Evolutionary conservation across 441 rosid species (phyloP).

Genomic region (Euphorbia corollata): DNA sequence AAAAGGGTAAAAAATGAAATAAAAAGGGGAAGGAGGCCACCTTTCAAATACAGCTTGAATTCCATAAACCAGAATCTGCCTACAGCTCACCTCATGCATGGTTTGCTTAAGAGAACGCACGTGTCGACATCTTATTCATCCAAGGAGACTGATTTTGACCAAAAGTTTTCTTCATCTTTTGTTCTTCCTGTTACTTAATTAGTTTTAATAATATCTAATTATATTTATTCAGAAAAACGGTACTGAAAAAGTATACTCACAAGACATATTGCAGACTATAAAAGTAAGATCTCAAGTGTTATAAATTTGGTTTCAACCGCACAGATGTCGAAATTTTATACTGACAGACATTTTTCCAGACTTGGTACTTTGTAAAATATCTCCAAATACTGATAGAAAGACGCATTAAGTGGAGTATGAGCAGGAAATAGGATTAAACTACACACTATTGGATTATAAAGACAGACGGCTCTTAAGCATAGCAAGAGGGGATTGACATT

Average conservation of each 20-base stretch:
- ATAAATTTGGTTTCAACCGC: too few species aligned
- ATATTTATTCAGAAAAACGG: too few species aligned
- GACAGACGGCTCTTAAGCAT: constrained; percentile 9
- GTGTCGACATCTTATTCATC: constrained; percentile 19
- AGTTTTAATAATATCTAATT: too few species aligned
- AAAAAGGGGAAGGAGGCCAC: background rate
- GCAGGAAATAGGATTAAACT: background rate
- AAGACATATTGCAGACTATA: too few species aligned
- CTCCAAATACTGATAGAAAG: too few species aligned
- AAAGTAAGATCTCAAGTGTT: too few species aligned
- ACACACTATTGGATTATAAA: background rate
- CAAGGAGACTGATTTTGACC: background rate
- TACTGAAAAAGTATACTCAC: too few species aligned
- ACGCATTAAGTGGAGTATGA: background rate
- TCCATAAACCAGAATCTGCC: constrained; percentile 41
- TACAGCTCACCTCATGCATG: constrained; percentile 56
- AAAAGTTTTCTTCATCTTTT: background rate
- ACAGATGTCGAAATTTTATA: too few species aligned
- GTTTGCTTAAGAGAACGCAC: constrained; percentile 22
- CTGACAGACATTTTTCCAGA: too few species aligned
- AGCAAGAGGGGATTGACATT: constrained; percentile 6
- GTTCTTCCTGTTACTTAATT: too few species aligned
- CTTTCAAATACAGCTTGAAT: constrained; percentile 43
- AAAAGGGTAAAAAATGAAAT: background rate
- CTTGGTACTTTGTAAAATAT: too few species aligned